A percentile compares a stretch with the other conserved stretches of the same genome.
Conservation (phyloP, 2,329 filamentous ascomycete genomes). For the Claviceps sorghi region DNA sequence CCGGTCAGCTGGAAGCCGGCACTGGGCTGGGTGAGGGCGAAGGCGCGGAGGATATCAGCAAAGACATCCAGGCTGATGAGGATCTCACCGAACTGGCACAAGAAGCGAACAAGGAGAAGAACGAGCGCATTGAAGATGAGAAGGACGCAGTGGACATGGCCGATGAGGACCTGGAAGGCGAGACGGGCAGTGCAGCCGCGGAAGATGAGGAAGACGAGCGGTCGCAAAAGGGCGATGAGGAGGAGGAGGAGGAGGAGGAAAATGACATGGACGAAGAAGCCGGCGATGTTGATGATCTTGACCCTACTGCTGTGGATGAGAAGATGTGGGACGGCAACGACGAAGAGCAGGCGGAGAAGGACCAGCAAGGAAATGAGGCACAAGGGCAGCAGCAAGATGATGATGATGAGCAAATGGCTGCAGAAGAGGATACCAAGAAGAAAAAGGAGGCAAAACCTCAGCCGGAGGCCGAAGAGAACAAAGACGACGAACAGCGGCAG, state of each 20-base stretch:
- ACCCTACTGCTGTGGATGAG: conserved; percentile 83
- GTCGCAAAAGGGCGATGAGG: conserved; percentile 46
- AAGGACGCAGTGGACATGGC: conserved; percentile 87
- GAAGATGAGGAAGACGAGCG: conserved; percentile 46
- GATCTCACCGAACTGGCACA: conserved; percentile 85
- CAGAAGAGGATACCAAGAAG: conserved; percentile 43
- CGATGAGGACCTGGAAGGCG: conserved; percentile 78
- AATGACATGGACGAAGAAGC: conserved; percentile 80
- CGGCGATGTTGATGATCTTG: conserved; percentile 80
- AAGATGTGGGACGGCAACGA: conserved; percentile 95
- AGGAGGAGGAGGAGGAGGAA: conserved; percentile 45
- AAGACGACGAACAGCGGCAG: conserved; percentile 19
- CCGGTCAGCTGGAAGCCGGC: conserved; percentile 73
- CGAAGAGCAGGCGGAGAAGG: conserved; percentile 67
- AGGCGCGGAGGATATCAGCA: conserved; percentile 93
- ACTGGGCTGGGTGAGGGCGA: conserved; percentile 92
- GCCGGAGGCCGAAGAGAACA: conserved; percentile 34
- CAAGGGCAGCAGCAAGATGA: conserved; percentile 54
- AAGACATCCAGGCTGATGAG: conserved; percentile 87
- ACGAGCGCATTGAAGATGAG: conserved; percentile 58
- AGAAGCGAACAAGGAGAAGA: conserved; percentile 54
- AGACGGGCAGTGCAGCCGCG: conserved; percentile 52
- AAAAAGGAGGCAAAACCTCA: conserved; percentile 24
- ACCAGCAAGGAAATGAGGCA: conserved; percentile 60
- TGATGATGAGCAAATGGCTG: conserved; percentile 44